Conservation (phyloP, 2,329 filamentous ascomycete species). For the Aspergillus novofumigatus region DNA sequence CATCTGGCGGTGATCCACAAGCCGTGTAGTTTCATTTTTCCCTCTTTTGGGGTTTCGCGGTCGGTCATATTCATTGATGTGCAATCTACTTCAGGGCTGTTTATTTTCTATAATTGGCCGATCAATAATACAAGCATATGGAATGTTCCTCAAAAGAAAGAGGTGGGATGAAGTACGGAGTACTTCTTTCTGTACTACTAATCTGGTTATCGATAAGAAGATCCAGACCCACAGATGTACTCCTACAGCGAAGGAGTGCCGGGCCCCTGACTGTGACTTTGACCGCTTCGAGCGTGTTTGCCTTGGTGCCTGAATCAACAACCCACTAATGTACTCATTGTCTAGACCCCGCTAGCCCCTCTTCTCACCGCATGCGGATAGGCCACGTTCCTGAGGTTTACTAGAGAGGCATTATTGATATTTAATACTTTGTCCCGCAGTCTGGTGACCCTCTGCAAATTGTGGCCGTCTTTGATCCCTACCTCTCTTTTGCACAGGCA, state of each 20-base stretch:
- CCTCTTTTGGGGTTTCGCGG: not conserved
- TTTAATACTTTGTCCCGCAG: constrained; percentile 11
- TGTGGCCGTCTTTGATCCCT: constrained; percentile 5
- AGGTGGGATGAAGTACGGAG: not conserved
- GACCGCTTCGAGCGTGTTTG: not conserved
- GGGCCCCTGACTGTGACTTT: not conserved
- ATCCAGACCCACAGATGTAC: constrained; percentile 1
- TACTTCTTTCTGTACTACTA: not conserved
- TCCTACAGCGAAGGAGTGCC: not conserved
- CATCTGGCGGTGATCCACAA: not conserved
- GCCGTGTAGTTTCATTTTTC: not conserved
- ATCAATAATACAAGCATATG: not conserved
- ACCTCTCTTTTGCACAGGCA: constrained; percentile 2
- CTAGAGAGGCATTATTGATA: constrained; percentile 8
- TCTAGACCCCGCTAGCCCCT: constrained; percentile 4
- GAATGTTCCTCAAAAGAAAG: not conserved
- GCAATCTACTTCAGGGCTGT: not conserved
- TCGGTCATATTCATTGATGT: not conserved
- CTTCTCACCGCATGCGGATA: constrained; percentile 28
- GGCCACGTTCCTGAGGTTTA: constrained; percentile 10
- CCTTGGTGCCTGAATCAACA: constrained; percentile 1
- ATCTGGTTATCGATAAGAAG: constrained; percentile 27
- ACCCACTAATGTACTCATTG: not conserved
- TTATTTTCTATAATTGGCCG: not conserved
- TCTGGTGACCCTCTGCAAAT: constrained; percentile 1